Evolutionary conservation across 768 basidiomycete species (phyloP).

Genomic region (Macrolepiota dolichaula): DNA sequence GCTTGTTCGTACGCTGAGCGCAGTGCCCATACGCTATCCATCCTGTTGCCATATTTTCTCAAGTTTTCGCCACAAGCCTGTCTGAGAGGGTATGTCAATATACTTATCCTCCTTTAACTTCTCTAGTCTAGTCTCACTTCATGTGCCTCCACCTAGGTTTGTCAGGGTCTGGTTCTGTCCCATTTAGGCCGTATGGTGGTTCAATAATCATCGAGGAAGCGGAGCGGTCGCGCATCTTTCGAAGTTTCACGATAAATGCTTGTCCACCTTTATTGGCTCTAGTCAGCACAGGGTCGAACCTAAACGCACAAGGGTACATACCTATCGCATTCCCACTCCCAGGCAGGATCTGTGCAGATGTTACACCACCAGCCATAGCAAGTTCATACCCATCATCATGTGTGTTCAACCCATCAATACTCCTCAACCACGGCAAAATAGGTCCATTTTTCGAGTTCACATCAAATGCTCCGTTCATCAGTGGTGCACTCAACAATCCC

Average conservation of each 20-base stretch:
- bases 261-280: constrained; percentile 61
- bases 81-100: constrained; percentile 25
- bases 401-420: constrained; percentile 82
- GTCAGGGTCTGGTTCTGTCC: constrained; percentile 32
- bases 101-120: not conserved
- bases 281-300: not conserved
- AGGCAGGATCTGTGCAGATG: constrained; percentile 78
- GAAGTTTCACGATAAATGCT: constrained; percentile 82
- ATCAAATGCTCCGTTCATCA: constrained; percentile 47
- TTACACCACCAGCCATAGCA: constrained; percentile 85
- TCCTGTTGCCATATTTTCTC: constrained; percentile 50
- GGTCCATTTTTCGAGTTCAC: constrained; percentile 66
- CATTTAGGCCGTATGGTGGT: constrained; percentile 64
- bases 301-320: constrained; percentile 20
- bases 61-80: constrained; percentile 63
- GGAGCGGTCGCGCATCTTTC: constrained; percentile 72
- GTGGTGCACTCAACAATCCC: constrained; percentile 69
- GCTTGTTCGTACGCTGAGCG: constrained; percentile 81
- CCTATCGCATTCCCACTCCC: constrained; percentile 77
- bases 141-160: constrained; percentile 69
- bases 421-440: constrained; percentile 74
- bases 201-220: constrained; percentile 83
- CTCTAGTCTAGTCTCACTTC: constrained; percentile 44
- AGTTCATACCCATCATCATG: constrained; percentile 75
- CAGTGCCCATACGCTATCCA: constrained; percentile 79